These are phyloP conservation scores for Myxozyma lipomycoides DNA, from an alignment of 805 yeast species.

Conservation along the genomic window DNA sequence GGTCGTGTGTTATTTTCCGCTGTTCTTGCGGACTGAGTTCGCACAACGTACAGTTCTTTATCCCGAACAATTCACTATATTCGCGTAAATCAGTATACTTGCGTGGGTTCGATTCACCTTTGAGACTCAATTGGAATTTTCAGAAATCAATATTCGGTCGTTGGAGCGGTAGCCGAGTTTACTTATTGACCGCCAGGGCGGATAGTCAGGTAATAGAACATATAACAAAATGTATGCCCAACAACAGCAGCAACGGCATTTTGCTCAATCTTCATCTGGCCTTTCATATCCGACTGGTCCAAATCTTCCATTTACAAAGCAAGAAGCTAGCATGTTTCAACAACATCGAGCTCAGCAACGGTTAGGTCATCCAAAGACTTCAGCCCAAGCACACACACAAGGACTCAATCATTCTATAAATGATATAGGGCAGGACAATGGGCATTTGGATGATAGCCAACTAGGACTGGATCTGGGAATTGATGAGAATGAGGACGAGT, in stretches of 20 bases:
- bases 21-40: no score
- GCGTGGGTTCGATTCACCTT: no score
- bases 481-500: constrained; percentile 18
- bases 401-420: not conserved
- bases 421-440: not conserved
- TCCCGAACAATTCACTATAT: no score
- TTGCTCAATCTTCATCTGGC: constrained; percentile 11
- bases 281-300: constrained; percentile 13
- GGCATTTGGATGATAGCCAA: not conserved
- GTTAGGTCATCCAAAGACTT: constrained; percentile 1
- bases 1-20: no score
- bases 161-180: no score
- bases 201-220: no score
- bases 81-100: no score
- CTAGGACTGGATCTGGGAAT: constrained; percentile 14
- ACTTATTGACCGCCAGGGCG: no score
- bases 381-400: not conserved
- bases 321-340: not conserved
- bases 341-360: no score
- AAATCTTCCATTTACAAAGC: not conserved
- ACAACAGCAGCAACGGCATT: constrained; percentile 26
- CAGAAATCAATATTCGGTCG: no score
- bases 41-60: no score
- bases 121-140: no score
- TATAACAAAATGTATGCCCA: not conserved